phyloP scores from a whole-genome alignment of 2,329 filamentous ascomycete species.

The Gliomastix tumulicola region DNA sequence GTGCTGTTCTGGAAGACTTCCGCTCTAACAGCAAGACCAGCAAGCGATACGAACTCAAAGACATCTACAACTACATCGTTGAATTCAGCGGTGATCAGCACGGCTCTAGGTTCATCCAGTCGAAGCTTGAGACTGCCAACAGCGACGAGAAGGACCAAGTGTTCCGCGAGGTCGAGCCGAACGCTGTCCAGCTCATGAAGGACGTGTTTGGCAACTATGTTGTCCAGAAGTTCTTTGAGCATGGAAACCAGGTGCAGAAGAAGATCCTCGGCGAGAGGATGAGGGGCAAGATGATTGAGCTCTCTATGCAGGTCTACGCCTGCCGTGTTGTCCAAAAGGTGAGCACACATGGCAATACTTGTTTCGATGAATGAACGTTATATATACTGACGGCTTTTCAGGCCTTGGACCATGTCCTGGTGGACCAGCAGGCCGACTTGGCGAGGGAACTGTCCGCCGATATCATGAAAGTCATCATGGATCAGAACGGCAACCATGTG shows the following conservation, averaged over 20 bases:
- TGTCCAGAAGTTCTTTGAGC: conserved; percentile 95
- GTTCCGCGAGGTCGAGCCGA: conserved; percentile 79
- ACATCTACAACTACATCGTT: conserved; percentile 81
- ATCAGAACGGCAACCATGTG: conserved; percentile 94
- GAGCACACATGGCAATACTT: conserved; percentile 9
- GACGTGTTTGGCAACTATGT: conserved; percentile 99
- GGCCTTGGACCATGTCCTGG: conserved; percentile 83
- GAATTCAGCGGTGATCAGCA: conserved; percentile 96
- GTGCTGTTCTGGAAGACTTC: conserved; percentile 73
- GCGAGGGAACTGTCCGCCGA: conserved; percentile 75
- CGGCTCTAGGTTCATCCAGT: conserved; percentile 91
- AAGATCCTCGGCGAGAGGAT: conserved; percentile 78
- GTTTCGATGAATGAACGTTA: conserved; percentile 16
- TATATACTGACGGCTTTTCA: conserved; percentile 21
- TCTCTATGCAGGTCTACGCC: conserved; percentile 86
- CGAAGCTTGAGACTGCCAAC: conserved; percentile 85
- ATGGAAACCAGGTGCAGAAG: conserved; percentile 91
- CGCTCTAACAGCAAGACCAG: conserved; percentile 65
- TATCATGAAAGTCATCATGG: conserved; percentile 70
- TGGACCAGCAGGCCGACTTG: conserved; percentile 82
- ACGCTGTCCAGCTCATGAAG: conserved; percentile 84
- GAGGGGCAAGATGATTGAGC: conserved; percentile 72
- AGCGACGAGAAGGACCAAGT: conserved; percentile 92
- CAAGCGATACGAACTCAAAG: conserved; percentile 74
- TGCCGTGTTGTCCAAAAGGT: conserved; percentile 96